phyloP scores from a whole-genome alignment of 2,329 filamentous ascomycete species.

The Fusarium sp. region DNA sequence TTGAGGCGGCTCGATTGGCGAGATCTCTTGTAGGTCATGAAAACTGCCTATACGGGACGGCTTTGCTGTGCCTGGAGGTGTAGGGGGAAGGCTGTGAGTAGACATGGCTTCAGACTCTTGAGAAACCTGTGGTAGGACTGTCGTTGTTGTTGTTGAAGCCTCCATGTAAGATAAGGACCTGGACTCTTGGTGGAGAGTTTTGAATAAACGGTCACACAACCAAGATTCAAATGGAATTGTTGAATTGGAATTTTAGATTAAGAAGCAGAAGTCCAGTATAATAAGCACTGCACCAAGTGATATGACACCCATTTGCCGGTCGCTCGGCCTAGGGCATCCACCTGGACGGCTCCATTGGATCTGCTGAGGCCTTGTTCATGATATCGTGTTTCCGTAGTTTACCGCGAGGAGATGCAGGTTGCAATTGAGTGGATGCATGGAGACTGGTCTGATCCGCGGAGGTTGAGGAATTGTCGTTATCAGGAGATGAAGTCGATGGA shows the following conservation, averaged over 20 bases:
- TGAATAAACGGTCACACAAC: slow-evolving; percentile 13
- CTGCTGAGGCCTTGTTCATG: slow-evolving; percentile 31
- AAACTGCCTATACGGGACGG: slow-evolving; percentile 54
- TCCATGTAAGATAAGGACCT: slow-evolving; percentile 36
- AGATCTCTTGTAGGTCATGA: slow-evolving; percentile 37
- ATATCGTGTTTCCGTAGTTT: slow-evolving; percentile 35
- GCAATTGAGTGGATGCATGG: slow-evolving; percentile 38
- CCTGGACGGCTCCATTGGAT: slow-evolving; percentile 21
- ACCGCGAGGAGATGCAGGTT: slow-evolving; percentile 52
- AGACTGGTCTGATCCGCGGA: slow-evolving; percentile 45
- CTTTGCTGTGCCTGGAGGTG: slow-evolving; percentile 57
- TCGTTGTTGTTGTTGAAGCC: slow-evolving; percentile 41
- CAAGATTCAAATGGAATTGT: slow-evolving; percentile 5
- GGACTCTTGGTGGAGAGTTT: slow-evolving; percentile 6
- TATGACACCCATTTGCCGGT: slow-evolving; percentile 26
- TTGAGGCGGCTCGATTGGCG: slow-evolving; percentile 35
- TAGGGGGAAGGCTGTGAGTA: slow-evolving; percentile 53
- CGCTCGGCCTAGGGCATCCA: slow-evolving; percentile 8
- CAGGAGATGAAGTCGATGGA: slow-evolving; percentile 33
- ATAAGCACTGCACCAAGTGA: slow-evolving; percentile 30
- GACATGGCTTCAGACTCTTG: slow-evolving; percentile 25
- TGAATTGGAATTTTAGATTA: slow-evolving; percentile 2
- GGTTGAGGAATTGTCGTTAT: slow-evolving; percentile 39
- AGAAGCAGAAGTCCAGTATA: slow-evolving; percentile 23
- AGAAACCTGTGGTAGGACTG: slow-evolving; percentile 21